Conservation (phyloP, 78 protist genomes). For the Monosiga brevicollis region DNA sequence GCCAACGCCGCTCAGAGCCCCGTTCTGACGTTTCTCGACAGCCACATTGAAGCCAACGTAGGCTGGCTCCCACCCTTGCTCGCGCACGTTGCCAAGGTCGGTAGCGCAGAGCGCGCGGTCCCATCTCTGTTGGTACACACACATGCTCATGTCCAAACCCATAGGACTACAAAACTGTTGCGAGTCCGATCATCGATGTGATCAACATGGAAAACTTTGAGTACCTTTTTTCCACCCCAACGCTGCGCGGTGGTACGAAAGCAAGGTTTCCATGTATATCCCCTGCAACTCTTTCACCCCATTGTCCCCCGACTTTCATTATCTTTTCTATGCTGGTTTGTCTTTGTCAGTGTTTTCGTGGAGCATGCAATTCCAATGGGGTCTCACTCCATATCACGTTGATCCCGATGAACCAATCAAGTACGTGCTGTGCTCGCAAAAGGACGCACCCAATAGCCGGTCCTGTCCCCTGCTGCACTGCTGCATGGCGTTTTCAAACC, state of each 20-base stretch:
- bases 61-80: neutral
- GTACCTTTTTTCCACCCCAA: neutral
- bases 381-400: neutral
- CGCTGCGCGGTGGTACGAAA: neutral
- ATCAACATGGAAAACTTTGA: neutral
- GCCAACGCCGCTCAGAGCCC: neutral
- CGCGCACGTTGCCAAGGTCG: neutral
- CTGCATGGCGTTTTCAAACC: too few relatives aligned
- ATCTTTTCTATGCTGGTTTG: too few relatives aligned
- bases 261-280: too few relatives aligned
- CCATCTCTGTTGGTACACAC: too few relatives aligned
- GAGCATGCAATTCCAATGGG: neutral
- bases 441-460: neutral
- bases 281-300: too few relatives aligned
- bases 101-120: too few relatives aligned
- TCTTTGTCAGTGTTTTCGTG: neutral
- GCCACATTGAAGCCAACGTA: neutral
- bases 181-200: constrained; percentile 1
- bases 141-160: too few relatives aligned
- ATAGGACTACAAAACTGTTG: neutral
- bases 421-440: neutral
- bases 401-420: neutral
- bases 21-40: neutral
- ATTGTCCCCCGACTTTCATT: too few relatives aligned
- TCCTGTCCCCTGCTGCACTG: neutral